phyloP scores from a whole-genome alignment of 176 grass and related monocot species.

The Musa troglodytarum region DNA sequence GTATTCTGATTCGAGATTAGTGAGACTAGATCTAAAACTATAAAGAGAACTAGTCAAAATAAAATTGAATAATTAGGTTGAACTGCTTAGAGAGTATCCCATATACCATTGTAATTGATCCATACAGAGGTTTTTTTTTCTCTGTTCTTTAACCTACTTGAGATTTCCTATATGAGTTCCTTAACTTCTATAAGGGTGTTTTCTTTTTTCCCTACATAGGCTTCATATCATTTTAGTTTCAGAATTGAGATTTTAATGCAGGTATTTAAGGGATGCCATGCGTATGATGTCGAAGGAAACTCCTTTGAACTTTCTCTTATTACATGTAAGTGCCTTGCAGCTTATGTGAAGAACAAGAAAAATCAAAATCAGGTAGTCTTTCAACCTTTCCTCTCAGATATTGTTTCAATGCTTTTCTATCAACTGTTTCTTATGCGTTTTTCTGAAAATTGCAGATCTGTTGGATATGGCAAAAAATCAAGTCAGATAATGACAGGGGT shows the following conservation, averaged over 20 bases:
- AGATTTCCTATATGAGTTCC: no score
- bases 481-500: constrained; percentile 66
- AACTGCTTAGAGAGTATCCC: no score
- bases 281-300: constrained; percentile 48
- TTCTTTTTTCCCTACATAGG: no score
- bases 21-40: no score
- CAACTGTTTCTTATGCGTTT: background rate
- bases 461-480: constrained; percentile 83
- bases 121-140: no score
- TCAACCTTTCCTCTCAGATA: background rate
- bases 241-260: constrained; percentile 21
- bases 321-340: constrained; percentile 83
- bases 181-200: no score
- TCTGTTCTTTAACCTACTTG: no score
- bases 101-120: no score
- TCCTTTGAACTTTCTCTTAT: constrained; percentile 73
- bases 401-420: background rate
- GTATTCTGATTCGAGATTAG: background rate
- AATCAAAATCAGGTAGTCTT: constrained; percentile 91
- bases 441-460: constrained; percentile 53
- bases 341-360: constrained; percentile 94
- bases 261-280: constrained; percentile 83
- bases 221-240: background rate
- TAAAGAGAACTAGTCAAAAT: no score
- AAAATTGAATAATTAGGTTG: no score